phyloP scores from a whole-genome alignment of 257 asterid genomes.

The Solanum sejunctum region DNA sequence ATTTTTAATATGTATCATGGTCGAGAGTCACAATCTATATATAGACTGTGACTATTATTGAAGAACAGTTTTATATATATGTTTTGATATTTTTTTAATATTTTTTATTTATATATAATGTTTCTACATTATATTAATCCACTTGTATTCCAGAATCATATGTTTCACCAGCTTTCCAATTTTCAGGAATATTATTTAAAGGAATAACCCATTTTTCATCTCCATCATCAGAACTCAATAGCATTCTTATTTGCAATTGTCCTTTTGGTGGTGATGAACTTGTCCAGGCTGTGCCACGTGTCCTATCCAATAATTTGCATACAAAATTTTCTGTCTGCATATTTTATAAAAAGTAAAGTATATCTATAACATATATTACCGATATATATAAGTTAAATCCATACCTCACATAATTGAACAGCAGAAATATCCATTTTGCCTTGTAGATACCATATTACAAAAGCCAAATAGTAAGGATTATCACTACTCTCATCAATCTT shows the following conservation, averaged over 20 bases:
- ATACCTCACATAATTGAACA: conserved; percentile 69
- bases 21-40: neutral
- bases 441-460: conserved; percentile 70
- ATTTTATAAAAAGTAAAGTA: neutral
- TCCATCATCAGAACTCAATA: conserved; percentile 45
- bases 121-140: neutral
- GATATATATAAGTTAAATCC: neutral
- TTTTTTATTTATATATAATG: too few species aligned
- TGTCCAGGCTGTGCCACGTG: conserved; percentile 71
- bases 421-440: conserved; percentile 67
- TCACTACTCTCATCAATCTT: conserved; percentile 65
- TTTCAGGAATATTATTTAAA: conserved; percentile 39
- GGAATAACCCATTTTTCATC: conserved; percentile 70
- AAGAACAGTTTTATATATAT: neutral
- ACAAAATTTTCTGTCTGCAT: conserved; percentile 43
- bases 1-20: neutral
- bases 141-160: conserved; percentile 80
- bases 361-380: too few species aligned
- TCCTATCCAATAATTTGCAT: conserved; percentile 60
- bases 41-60: neutral
- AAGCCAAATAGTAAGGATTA: conserved; percentile 64
- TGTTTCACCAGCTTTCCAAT: conserved; percentile 64
- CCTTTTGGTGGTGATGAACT: conserved; percentile 56
- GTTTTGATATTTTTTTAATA: too few species aligned
- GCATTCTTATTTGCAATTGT: conserved; percentile 58